Evolutionary conservation across 176 grass and related monocot genomes (phyloP), one percentile per base, ranked within the genome.

Genomic region (Thalia dealbata): DNA sequence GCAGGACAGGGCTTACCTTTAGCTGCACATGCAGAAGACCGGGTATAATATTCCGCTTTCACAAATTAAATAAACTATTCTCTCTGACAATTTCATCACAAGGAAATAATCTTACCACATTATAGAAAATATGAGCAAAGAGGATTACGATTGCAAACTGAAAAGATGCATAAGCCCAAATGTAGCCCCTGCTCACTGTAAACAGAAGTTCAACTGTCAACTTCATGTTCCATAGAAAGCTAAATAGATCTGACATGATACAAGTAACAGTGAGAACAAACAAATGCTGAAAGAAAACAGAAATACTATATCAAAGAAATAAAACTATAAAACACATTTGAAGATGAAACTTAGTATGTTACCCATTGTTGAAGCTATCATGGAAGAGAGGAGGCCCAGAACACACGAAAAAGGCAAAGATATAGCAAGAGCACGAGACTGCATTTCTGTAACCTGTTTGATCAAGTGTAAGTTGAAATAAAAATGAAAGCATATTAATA

Each of bases 71-170:
- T 19, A 28, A 66, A 70, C 43, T 29, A 15, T 41, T 43, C 45
- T 14, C 7, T 38, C 3, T 3, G 5, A 8, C 0, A 27, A 16
- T 50, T 24, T 14, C 38, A 46, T 52, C 35, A n/a, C 62, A 75
- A 48, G 62, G 69, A 77, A 52, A 78, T 42, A 52, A 72, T 0
- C 89, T 23, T 91, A 99, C 95, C 87, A 84, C 85, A 0, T 91
- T 85, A 82, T 93, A 99, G 79, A 99, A 99, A 62, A 93, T 81
- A 73, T 99, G 90, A 61, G 95, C 83, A 86, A 99, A 91, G n/a
- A 99, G 71, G 73, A 99, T 93, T 64, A 99, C 90, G 15, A 93
- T 79, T 75, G 90, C 95, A 91, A 99, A 99, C 64, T 99, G 95
- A 78, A 93, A 99, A 13, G 95, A 84, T 24, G 95, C 95, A 75